Percentiles rank a stretch among this genome's conserved stretches.
These are phyloP conservation scores for Amoebophrya sp. DNA, from an alignment of 169 alveolate genomes.

Conservation along the genomic window DNA sequence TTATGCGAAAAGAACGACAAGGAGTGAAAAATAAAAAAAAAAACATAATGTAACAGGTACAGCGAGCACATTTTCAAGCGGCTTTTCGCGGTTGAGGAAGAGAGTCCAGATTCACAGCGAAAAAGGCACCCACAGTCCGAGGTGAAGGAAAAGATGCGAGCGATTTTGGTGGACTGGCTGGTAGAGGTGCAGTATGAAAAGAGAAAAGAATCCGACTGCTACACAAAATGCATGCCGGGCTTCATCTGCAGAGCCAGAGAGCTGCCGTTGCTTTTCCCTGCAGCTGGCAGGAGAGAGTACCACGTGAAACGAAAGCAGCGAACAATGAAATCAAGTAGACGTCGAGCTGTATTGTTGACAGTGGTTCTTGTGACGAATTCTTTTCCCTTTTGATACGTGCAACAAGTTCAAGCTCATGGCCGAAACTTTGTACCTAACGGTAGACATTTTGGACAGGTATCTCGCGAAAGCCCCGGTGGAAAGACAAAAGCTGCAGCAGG, in stretches of 20 bases:
- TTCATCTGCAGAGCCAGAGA: no score
- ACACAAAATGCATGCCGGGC: no score
- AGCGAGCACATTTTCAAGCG: neutral
- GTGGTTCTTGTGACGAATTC: no score
- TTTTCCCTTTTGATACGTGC: neutral
- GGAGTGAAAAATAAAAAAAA: neutral
- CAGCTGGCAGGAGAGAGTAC: no score
- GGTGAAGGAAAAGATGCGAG: constrained; percentile 20
- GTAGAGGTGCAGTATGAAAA: neutral
- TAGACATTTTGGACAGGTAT: neutral
- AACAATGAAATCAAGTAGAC: no score
- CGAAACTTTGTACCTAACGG: neutral
- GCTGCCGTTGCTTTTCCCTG: no score
- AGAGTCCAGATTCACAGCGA: neutral
- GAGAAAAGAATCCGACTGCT: no score
- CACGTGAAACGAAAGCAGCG: no score
- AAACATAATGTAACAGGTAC: neutral
- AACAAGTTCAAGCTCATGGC: neutral
- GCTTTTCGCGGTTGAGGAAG: neutral
- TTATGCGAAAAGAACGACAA: neutral
- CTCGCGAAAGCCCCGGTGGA: neutral
- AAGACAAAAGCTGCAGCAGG: constrained; percentile 1
- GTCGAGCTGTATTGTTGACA: no score
- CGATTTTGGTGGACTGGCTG: neutral
- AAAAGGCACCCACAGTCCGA: neutral